A percentile compares a stretch with the other conserved stretches of the same genome.
phyloP scores from a whole-genome alignment of 2,329 filamentous ascomycete genomes.

The Fusarium illudens region DNA sequence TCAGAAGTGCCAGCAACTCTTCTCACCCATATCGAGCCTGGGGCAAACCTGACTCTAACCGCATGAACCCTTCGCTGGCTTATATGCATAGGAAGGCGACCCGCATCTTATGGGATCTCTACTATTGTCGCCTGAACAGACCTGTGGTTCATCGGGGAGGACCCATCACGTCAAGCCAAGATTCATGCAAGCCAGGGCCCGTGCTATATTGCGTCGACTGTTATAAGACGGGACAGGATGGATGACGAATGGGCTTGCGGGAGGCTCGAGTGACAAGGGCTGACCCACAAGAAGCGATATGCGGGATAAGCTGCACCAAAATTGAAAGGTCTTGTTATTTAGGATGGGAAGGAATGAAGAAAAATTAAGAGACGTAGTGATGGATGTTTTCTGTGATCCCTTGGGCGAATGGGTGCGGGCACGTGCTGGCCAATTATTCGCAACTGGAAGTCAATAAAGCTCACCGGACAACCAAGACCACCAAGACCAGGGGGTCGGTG shows the following conservation, averaged over 20 bases:
- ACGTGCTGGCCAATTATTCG: conserved; percentile 9
- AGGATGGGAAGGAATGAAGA: background rate
- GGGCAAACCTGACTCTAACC: background rate
- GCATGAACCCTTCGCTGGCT: background rate
- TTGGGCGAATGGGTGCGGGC: background rate
- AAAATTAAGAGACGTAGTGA: background rate
- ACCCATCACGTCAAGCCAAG: background rate
- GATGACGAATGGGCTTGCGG: background rate
- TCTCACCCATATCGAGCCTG: background rate
- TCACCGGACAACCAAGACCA: conserved; percentile 33
- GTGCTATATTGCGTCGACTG: background rate
- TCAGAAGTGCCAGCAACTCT: too few species aligned
- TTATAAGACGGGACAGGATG: background rate
- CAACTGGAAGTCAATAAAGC: conserved; percentile 27
- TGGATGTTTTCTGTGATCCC: too few species aligned
- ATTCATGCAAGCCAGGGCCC: background rate
- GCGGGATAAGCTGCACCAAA: background rate
- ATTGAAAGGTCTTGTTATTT: background rate
- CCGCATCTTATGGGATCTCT: background rate
- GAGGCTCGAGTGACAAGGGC: background rate
- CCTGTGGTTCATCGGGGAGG: background rate
- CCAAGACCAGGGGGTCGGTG: conserved; percentile 17
- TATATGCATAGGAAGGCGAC: background rate
- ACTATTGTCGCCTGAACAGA: background rate
- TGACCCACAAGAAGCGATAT: background rate